These are phyloP conservation scores for Coemansia sp. DNA, from an alignment of 192 early-diverging fungal species.

Conservation along the genomic window DNA sequence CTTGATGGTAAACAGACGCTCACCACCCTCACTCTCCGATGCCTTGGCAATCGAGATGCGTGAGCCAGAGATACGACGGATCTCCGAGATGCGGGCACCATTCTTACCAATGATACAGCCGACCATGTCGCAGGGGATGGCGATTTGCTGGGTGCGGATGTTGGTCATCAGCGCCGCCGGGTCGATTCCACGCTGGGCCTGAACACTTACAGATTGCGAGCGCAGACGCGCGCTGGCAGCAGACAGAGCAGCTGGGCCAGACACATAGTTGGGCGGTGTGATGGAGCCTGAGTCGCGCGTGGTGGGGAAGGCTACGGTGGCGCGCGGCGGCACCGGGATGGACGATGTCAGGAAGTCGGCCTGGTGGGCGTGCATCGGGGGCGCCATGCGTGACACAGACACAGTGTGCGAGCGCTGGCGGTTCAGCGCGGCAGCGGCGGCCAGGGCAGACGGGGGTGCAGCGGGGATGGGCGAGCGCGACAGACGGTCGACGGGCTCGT, in stretches of 20 bases:
- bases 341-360: constrained; percentile 41
- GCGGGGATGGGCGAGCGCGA: constrained; percentile 6
- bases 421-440: constrained; percentile 33
- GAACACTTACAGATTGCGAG: constrained; percentile 51
- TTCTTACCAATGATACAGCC: constrained; percentile 97
- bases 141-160: constrained; percentile 80
- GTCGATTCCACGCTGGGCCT: constrained; percentile 42
- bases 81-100: constrained; percentile 78
- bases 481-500: constrained; percentile 35
- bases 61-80: constrained; percentile 73
- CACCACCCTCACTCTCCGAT: constrained; percentile 71
- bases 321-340: constrained; percentile 45
- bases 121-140: constrained; percentile 92
- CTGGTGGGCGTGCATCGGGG: too few relatives aligned
- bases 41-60: constrained; percentile 88
- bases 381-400: constrained; percentile 34
- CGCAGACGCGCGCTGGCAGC: constrained; percentile 38
- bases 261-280: constrained; percentile 21
- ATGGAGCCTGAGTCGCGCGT: constrained; percentile 17
- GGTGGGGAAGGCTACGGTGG: constrained; percentile 24
- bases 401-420: constrained; percentile 54
- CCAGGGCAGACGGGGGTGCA: constrained; percentile 18
- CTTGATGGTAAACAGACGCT: constrained; percentile 89
- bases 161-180: constrained; percentile 46
- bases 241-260: constrained; percentile 11